Evolutionary conservation across 257 asterid species (phyloP), one percentile per base, ranked within the genome.

Genomic region (Solanum clarkiae): DNA sequence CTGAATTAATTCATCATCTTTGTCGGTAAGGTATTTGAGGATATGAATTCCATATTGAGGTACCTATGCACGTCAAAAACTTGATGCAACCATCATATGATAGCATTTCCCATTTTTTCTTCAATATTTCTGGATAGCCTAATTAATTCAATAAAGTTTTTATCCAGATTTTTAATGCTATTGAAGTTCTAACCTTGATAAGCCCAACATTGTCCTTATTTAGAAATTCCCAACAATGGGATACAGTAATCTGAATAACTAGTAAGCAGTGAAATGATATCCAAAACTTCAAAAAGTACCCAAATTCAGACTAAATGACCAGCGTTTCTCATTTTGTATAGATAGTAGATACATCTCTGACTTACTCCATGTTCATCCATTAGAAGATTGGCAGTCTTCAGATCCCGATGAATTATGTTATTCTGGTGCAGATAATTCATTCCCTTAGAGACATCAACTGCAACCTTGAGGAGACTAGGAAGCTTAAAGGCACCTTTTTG

Each of bases 401-500:
- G 26, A 57, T 57, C 65, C 65, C 65, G 65, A 57, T 57, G 26
- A 57, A 57, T 57, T 57, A 57, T 57, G 65, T 57, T 57, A 57
- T 57, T 57, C 65, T 57, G 65, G 26, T 57, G 65, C 65, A 57
- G 26, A 57, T 57, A 57, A 57, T 57, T 57, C 65, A 57, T 20
- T 20, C 65, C 26, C 26, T 57, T 57, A 57, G 65, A 57, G 65
- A 57, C 65, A 57, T 57, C 65, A 20, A 24, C 65, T 4, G 65
- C 65, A 57, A 57, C 65, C 65, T 57, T 57, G 65, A 57, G 65
- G 65, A 57, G 26, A 57, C 26, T 57, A 57, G 26, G 65, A 24
- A 88, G 90, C 85, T 88, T 88, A 86, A 87, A 88, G 56, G n/a
- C 60, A 60, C 91, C 89, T 60, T 84, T 88, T 81, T 90, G 86